These are phyloP conservation scores for Setomelanomma holmii DNA, from an alignment of 2,329 filamentous ascomycete species.

Conservation along the genomic window DNA sequence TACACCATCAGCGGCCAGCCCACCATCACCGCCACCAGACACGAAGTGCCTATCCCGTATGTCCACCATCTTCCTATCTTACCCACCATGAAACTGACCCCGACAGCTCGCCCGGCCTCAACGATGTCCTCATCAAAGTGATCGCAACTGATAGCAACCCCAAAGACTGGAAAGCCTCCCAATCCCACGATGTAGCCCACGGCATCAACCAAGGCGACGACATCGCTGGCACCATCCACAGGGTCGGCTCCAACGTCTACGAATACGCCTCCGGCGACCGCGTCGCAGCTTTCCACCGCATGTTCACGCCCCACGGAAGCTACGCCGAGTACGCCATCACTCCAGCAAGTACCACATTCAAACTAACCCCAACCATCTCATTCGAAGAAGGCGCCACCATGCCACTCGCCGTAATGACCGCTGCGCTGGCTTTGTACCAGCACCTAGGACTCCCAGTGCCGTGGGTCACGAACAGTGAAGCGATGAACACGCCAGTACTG, in stretches of 20 bases:
- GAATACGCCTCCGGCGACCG: slow-evolving; percentile 64
- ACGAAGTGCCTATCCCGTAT: neutral
- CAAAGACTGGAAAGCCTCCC: neutral
- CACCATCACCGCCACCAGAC: neutral
- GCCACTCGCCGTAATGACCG: slow-evolving; percentile 53
- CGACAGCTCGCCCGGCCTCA: neutral
- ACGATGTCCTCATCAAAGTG: neutral
- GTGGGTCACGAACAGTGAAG: neutral
- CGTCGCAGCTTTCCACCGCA: slow-evolving; percentile 61
- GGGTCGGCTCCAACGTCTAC: slow-evolving; percentile 60
- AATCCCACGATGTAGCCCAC: neutral
- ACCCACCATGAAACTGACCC: too few species aligned
- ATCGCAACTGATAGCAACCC: neutral
- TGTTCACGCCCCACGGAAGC: slow-evolving; percentile 57
- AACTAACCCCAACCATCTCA: slow-evolving; percentile 42
- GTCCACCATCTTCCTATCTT: neutral
- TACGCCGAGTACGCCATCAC: slow-evolving; percentile 67
- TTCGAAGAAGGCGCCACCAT: slow-evolving; percentile 50
- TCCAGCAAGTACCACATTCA: slow-evolving; percentile 62
- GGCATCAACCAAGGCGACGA: slow-evolving; percentile 58
- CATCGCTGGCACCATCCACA: slow-evolving; percentile 60
- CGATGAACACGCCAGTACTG: neutral
- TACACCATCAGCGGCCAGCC: neutral
- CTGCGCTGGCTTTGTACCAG: slow-evolving; percentile 50
- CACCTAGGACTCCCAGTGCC: slow-evolving; percentile 45